Base-by-base conservation (phyloP, 352 stramenopile species). In the Phytophthora tentaculata region DNA sequence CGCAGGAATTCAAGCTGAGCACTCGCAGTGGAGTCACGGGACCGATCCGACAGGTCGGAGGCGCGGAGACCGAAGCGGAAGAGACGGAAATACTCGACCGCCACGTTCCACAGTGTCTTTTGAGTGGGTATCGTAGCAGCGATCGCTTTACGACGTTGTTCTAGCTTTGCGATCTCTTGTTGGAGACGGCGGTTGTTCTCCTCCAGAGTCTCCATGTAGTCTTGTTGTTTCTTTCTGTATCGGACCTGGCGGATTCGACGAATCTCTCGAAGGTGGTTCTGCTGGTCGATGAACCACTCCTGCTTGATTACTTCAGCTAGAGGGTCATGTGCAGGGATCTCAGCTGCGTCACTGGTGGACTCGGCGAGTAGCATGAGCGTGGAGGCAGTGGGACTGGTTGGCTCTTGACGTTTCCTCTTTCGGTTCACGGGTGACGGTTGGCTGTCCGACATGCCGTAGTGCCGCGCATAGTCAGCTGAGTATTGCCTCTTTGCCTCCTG, bases 41-140 rank as follows among this genome's bases (percentile, higher is more conserved):
- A 14, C 23, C 39, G 48, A 7, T 52, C 22, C 3, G 47, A 4
- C 8, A 47, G 1, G 19, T 45, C 39, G 0, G 59, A 39, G 1
- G 39, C 28, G 2, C 51, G 53, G 26, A 64, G 50, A 5, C 66
- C 66, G 23, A 47, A 64, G 14, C 60, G 66, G 44, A 73, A 73
- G 2, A 73, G 39, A 14, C 66, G 66, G 19, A 69, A 73, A 37
- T 73, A 73, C 53, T 73, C 66, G 1, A 73, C 65, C 1, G 35
- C 65, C 8, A 73, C 65, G 6, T 56, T 64, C 65, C 65, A 73
- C 0, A 63, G 35, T 5, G 58, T 68, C 28, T 64, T 64, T 20
- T 68, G 14, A 2, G 32, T 53, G 5, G 65, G 58, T 0, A 64
- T 23, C 0, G 43, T 51, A 28, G 53, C 10, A 8, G 28, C 26